A percentile compares a stretch with the other conserved stretches of the same genome.
Conservation (phyloP, 129 eudicot species). For the Lactuca saligna region DNA sequence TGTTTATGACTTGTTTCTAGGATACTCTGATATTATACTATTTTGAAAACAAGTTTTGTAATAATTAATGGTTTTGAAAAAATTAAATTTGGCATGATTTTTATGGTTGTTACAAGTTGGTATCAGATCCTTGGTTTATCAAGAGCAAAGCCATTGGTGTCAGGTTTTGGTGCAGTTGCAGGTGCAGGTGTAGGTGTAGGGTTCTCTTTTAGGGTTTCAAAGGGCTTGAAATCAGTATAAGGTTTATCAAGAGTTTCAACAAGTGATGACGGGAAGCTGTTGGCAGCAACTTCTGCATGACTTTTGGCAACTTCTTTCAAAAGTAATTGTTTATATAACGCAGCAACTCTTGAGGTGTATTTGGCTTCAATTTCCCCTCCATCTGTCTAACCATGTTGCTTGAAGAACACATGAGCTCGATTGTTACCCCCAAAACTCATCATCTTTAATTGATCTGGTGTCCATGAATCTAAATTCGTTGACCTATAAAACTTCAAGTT, state of each 20-base stretch:
- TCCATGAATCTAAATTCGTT: constrained; percentile 93
- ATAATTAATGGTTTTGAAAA: too few species aligned
- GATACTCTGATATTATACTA: too few species aligned
- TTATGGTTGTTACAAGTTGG: too few species aligned
- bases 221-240: constrained; percentile 40
- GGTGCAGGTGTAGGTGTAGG: constrained; percentile 19
- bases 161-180: constrained; percentile 34
- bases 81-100: too few species aligned
- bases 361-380: constrained; percentile 99
- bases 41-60: too few species aligned
- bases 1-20: too few species aligned
- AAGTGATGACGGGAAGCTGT: constrained; percentile 65
- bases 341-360: constrained; percentile 98
- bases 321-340: constrained; percentile 77
- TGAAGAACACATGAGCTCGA: constrained; percentile 96
- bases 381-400: constrained; percentile 99
- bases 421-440: constrained; percentile 96
- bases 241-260: constrained; percentile 50
- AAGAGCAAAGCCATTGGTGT: constrained; percentile 48
- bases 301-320: constrained; percentile 96
- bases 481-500: constrained; percentile 54
- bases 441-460: constrained; percentile 86
- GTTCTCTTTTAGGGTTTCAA: constrained; percentile 55
- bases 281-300: constrained; percentile 50
- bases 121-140: too few species aligned